phyloP scores from a whole-genome alignment of 2,329 filamentous ascomycete genomes.

The Cytospora mali region DNA sequence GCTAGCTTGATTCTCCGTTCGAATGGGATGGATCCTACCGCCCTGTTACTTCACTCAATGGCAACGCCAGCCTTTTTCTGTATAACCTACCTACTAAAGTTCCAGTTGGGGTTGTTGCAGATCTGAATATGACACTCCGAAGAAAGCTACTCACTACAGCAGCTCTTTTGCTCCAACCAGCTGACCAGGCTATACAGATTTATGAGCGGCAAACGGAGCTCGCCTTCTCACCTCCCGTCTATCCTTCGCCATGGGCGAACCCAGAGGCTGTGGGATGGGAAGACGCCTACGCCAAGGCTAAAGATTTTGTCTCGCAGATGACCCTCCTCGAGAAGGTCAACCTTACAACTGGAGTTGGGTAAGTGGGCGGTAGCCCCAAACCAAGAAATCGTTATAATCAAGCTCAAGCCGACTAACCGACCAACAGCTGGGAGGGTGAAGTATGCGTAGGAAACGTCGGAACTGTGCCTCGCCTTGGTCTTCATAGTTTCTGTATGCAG shows the following conservation, averaged over 20 bases:
- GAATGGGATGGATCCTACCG: not conserved
- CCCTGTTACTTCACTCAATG: not conserved
- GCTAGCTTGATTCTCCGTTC: not conserved
- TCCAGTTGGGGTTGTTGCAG: not conserved
- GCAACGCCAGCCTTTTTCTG: not conserved
- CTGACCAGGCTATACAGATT: slow-evolving; percentile 33
- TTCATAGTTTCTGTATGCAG: slow-evolving; percentile 80
- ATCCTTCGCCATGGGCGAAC: slow-evolving; percentile 87
- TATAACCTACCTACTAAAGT: not conserved
- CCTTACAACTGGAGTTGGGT: slow-evolving; percentile 87
- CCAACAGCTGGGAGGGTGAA: slow-evolving; percentile 64
- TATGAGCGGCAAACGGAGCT: slow-evolving; percentile 33
- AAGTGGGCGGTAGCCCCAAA: slow-evolving; percentile 40
- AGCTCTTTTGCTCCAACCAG: slow-evolving; percentile 4
- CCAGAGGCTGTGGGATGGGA: slow-evolving; percentile 73
- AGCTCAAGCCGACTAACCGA: not conserved
- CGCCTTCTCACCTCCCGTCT: slow-evolving; percentile 61
- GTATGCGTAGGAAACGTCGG: slow-evolving; percentile 78
- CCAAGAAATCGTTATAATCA: not conserved
- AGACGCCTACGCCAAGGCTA: slow-evolving; percentile 74
- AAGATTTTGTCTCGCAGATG: slow-evolving; percentile 78
- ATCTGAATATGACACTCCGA: not conserved
- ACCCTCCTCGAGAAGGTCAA: slow-evolving; percentile 92
- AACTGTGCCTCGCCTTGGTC: slow-evolving; percentile 68
- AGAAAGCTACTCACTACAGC: not conserved